Evolutionary conservation across 768 basidiomycete species (phyloP), one percentile per base, ranked within the genome.

Genomic region (Amanita pseudoporphyria): DNA sequence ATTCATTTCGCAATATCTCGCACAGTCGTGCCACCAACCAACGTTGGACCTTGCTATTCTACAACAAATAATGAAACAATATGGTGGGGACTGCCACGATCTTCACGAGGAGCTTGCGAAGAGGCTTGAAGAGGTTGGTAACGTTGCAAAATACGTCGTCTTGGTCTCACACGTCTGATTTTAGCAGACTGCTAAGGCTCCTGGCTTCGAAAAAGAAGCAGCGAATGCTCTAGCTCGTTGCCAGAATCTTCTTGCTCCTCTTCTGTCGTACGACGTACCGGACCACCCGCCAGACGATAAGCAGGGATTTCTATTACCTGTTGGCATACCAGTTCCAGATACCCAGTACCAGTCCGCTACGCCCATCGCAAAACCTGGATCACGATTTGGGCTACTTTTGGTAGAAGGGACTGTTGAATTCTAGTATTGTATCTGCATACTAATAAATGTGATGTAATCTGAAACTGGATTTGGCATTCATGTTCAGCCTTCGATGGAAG

Each of bases 381-480:
- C 84, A 37, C 73, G 88, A 51, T 87, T 91, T 64, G 85, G 85
- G 13, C 67, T 89, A 59, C 65, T 91, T 40, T 71, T 88, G 50
- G 71, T 86, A 51, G 82, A 77, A 46, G 72, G 67, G 56, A 62
- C 65, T 53, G 60, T 63, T 52, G 21, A 41, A 6, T 46, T 39
- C 45, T 44, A 48, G 47, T 28, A 31, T 22, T 13, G n/a, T n/a
- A n/a, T n/a, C n/a, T n/a, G n/a, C n/a, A n/a, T n/a, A n/a, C n/a
- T n/a, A n/a, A n/a, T 26, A 26, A 19, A 6, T 47, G 31, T 32
- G 32, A 14, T 51, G 14, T 26, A 49, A 40, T 47, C 30, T 9
- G 16, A 52, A 42, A 36, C 40, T 50, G 54, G 47, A 44, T 21
- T 44, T 38, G 46, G 50, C 47, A 48, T 42, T 45, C 42, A 33